Evolutionary conservation across 441 rosid genomes (phyloP), one percentile per base, ranked within the genome.

Genomic region (Croton laevigatus): DNA sequence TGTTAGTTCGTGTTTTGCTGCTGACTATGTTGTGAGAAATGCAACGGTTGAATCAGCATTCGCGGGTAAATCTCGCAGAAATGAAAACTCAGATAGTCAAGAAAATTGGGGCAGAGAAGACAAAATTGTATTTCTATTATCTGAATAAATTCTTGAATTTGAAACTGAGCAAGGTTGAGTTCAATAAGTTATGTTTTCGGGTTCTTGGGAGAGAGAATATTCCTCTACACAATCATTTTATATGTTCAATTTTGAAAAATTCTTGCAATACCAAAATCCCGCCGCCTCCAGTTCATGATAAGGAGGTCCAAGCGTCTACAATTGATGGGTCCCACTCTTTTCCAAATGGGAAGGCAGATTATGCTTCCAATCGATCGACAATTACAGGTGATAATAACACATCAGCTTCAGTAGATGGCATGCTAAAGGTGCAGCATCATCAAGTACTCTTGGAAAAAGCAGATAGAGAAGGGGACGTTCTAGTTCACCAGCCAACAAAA

Each of bases 141-240:
- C 78, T 91, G 85, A 87, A 83, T 37, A 86, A 85, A 72, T 88
- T 88, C 78, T 74, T 91, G 74, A 82, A 86, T 77, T 83, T 76
- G 79, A 91, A 87, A 81, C 78, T 91, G 59, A 84, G 81, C 73
- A 89, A 91, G 81, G 78, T 79, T 38, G 94, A 89, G 73, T 89
- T 88, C 62, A 83, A 87, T 78, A 87, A 86, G 84, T 83, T 78
- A 19, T 89, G 96, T 73, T 71, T 45, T 72, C 86, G 87, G 38
- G 62, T 81, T 55, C 79, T 91, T 62, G 97, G 97, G 72, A 86
- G 86, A 72, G 96, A 91, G 75, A 88, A 89, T 82, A 82, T 91
- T 40, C 79, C 84, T 0, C 81, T 91, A 52, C 97, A 91, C 76
- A 91, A 91, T 81, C 88, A 81, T 80, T 78, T 91, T 75, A 75